phyloP scores from a whole-genome alignment of 2,329 filamentous ascomycete genomes.

The Colletotrichum lindemuthianum region DNA sequence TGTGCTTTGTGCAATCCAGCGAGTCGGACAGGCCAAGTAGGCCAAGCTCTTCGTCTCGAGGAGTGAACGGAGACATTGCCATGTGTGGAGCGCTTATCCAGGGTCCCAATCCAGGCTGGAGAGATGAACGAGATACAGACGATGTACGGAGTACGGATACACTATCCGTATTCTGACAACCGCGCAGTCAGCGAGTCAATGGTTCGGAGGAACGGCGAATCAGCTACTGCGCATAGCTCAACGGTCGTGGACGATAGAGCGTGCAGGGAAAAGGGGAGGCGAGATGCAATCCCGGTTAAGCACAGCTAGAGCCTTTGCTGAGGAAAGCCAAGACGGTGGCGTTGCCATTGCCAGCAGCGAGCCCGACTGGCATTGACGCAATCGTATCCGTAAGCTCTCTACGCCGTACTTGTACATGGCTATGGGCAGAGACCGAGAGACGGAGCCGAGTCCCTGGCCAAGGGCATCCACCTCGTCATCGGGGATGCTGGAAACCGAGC shows the following conservation, averaged over 20 bases:
- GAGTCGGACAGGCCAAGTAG: neutral
- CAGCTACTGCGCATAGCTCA: too few relatives aligned
- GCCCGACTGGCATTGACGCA: too few relatives aligned
- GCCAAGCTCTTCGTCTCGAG: neutral
- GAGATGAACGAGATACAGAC: conserved; percentile 1
- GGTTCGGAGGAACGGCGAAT: too few relatives aligned
- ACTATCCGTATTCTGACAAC: conserved; percentile 19
- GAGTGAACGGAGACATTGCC: conserved; percentile 12
- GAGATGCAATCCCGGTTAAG: conserved; percentile 32
- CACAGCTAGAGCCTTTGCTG: conserved; percentile 6
- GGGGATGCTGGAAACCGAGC: conserved; percentile 9
- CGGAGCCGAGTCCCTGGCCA: conserved; percentile 26
- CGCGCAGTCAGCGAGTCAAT: conserved; percentile 17
- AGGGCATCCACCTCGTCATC: conserved; percentile 24
- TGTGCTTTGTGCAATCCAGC: neutral
- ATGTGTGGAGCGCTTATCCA: neutral
- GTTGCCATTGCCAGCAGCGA: neutral
- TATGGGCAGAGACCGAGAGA: conserved; percentile 2
- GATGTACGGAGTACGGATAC: too few relatives aligned
- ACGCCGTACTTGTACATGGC: too few relatives aligned
- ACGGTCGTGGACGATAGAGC: neutral
- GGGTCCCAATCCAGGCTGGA: neutral
- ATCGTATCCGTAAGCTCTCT: too few relatives aligned
- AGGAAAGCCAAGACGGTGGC: conserved; percentile 25
- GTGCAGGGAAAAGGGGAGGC: conserved; percentile 31